phyloP scores from a whole-genome alignment of 1,284 basidiomycete species.

The Cryptococcus sp. region DNA sequence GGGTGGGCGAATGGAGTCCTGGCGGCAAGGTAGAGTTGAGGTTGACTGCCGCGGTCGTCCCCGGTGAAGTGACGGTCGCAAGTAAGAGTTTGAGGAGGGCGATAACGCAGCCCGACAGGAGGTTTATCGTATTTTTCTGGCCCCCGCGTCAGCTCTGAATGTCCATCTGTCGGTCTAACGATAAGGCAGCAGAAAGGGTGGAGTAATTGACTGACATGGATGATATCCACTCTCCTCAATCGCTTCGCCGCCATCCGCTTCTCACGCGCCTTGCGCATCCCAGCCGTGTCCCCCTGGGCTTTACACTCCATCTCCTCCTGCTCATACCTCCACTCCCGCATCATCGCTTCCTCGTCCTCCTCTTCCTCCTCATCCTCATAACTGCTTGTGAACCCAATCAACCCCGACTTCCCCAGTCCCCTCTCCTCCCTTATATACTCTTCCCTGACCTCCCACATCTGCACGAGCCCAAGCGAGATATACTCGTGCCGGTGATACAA shows the following conservation, averaged over 20 bases:
- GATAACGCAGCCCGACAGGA: constrained; percentile 79
- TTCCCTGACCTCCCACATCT: constrained; percentile 92
- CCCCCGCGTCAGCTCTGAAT: neutral
- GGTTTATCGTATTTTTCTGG: constrained; percentile 66
- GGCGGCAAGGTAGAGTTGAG: constrained; percentile 60
- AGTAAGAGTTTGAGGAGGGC: constrained; percentile 83
- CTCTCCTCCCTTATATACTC: constrained; percentile 93
- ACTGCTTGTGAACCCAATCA: constrained; percentile 58
- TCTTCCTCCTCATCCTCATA: constrained; percentile 32
- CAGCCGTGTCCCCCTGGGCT: constrained; percentile 52
- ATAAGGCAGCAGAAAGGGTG: neutral
- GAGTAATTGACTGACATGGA: constrained; percentile 67
- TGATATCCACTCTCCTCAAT: constrained; percentile 78
- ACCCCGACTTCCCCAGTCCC: constrained; percentile 59
- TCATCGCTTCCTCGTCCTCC: constrained; percentile 52
- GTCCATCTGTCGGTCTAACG: neutral
- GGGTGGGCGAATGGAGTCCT: constrained; percentile 53
- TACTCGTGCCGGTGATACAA: constrained; percentile 90
- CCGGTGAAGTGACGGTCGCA: constrained; percentile 79
- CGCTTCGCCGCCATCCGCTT: constrained; percentile 73
- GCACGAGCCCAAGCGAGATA: constrained; percentile 79
- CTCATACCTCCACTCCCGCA: constrained; percentile 65
- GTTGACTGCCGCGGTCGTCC: constrained; percentile 56
- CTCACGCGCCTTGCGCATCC: constrained; percentile 64
- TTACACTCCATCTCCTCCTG: constrained; percentile 57